A percentile compares a stretch with the other conserved stretches of the same genome.
phyloP scores from a whole-genome alignment of 1,284 basidiomycete species.

The Ganoderma sinense region DNA sequence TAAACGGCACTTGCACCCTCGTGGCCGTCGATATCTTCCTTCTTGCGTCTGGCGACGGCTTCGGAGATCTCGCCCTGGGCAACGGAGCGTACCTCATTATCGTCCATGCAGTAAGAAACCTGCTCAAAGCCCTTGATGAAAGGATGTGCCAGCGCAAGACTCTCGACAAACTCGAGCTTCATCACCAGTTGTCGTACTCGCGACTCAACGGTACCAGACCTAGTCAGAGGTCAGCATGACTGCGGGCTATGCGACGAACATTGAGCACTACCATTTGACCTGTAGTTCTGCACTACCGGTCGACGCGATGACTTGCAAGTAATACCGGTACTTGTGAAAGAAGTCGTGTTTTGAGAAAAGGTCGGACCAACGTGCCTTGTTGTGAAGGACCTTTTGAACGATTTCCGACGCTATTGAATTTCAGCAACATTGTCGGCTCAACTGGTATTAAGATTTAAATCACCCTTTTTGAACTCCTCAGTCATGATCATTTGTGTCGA shows the following conservation, averaged over 20 bases:
- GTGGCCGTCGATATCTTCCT: conserved; percentile 82
- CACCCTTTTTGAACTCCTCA: conserved; percentile 94
- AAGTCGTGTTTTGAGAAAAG: conserved; percentile 96
- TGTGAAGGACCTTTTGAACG: conserved; percentile 91
- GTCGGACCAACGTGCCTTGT: conserved; percentile 89
- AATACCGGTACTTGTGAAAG: conserved; percentile 97
- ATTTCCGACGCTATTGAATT: conserved; percentile 79
- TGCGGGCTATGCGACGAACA: background rate
- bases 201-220: conserved; percentile 84
- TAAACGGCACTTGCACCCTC: conserved; percentile 84
- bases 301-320: conserved; percentile 97
- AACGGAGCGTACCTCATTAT: conserved; percentile 89
- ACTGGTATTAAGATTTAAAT: conserved; percentile 7
- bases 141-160: conserved; percentile 92
- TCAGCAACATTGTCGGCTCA: background rate
- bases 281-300: conserved; percentile 86
- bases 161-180: conserved; percentile 96
- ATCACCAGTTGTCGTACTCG: conserved; percentile 95
- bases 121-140: conserved; percentile 95
- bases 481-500: conserved; percentile 98
- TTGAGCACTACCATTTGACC: conserved; percentile 85
- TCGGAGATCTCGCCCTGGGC: conserved; percentile 89
- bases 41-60: conserved; percentile 75
- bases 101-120: conserved; percentile 82
- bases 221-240: conserved; percentile 21